These are phyloP conservation scores for Tubosaeta sp. DNA, from an alignment of 768 basidiomycete species.

Conservation along the genomic window DNA sequence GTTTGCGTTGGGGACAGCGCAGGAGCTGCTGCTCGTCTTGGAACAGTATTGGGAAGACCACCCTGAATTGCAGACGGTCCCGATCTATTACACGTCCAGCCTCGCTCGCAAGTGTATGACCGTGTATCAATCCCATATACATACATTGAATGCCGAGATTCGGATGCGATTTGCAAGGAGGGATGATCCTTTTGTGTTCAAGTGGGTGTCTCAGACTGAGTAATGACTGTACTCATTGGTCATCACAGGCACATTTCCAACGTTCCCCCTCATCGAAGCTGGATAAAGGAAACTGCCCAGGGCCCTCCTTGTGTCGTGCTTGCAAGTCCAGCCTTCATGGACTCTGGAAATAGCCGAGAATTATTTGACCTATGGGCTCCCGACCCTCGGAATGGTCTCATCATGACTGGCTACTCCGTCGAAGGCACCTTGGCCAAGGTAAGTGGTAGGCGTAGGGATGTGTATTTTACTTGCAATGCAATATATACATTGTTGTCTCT, in stretches of 20 bases:
- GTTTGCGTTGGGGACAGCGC: slow-evolving; percentile 91
- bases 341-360: slow-evolving; percentile 84
- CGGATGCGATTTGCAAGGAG: slow-evolving; percentile 84
- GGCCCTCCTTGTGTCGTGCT: slow-evolving; percentile 94
- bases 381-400: slow-evolving; percentile 88
- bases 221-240: background rate
- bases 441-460: slow-evolving; percentile 36
- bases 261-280: slow-evolving; percentile 66
- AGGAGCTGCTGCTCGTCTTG: slow-evolving; percentile 86
- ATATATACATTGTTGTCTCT: slow-evolving; percentile 1
- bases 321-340: slow-evolving; percentile 92
- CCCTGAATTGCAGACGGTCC: slow-evolving; percentile 86
- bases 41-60: slow-evolving; percentile 97
- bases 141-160: slow-evolving; percentile 94
- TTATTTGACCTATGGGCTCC: slow-evolving; percentile 93
- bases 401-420: slow-evolving; percentile 94
- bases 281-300: slow-evolving; percentile 86
- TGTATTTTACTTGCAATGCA: slow-evolving; percentile 17
- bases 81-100: slow-evolving; percentile 92
- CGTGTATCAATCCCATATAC: slow-evolving; percentile 94
- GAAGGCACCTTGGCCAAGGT: slow-evolving; percentile 96
- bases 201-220: slow-evolving; percentile 46
- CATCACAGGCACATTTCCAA: slow-evolving; percentile 67
- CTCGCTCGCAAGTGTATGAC: slow-evolving; percentile 95
- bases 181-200: slow-evolving; percentile 99